Percentiles rank a stretch among this genome's conserved stretches.
These are phyloP conservation scores for Saccharomycopsis fodiens DNA, from an alignment of 805 yeast species.

Conservation along the genomic window DNA sequence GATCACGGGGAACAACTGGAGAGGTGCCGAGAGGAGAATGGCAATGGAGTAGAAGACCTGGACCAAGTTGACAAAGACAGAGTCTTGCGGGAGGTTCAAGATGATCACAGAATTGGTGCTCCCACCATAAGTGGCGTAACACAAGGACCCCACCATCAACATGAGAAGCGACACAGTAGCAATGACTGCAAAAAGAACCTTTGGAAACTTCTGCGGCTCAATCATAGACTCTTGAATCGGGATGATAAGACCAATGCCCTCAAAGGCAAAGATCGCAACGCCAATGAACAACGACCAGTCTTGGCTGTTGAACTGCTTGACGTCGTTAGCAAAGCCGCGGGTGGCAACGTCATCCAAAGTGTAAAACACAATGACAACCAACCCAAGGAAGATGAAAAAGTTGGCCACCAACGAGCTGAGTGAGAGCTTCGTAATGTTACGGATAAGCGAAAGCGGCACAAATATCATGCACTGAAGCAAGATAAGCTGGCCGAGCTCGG, in stretches of 20 bases:
- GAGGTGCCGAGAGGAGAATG: slow-evolving; percentile 70
- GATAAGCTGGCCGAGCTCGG: slow-evolving; percentile 41
- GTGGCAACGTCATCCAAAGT: slow-evolving; percentile 38
- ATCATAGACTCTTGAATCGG: slow-evolving; percentile 81
- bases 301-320: slow-evolving; percentile 45
- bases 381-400: slow-evolving; percentile 57
- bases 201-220: slow-evolving; percentile 65
- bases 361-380: slow-evolving; percentile 55
- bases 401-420: slow-evolving; percentile 68
- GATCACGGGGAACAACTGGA: slow-evolving; percentile 74
- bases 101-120: slow-evolving; percentile 60
- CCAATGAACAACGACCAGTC: slow-evolving; percentile 72
- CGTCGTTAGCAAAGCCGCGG: slow-evolving; percentile 42
- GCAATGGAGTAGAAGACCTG: slow-evolving; percentile 71
- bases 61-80: slow-evolving; percentile 52
- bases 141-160: slow-evolving; percentile 56
- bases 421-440: slow-evolving; percentile 72
- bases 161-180: slow-evolving; percentile 55
- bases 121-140: slow-evolving; percentile 64
- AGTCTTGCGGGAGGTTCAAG: slow-evolving; percentile 62
- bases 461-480: slow-evolving; percentile 48
- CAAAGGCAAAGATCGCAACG: slow-evolving; percentile 82
- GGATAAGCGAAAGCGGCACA: slow-evolving; percentile 60
- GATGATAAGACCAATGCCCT: slow-evolving; percentile 75
- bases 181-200: slow-evolving; percentile 54